phyloP scores from a whole-genome alignment of 768 basidiomycete species.

The Suillus variegatus region DNA sequence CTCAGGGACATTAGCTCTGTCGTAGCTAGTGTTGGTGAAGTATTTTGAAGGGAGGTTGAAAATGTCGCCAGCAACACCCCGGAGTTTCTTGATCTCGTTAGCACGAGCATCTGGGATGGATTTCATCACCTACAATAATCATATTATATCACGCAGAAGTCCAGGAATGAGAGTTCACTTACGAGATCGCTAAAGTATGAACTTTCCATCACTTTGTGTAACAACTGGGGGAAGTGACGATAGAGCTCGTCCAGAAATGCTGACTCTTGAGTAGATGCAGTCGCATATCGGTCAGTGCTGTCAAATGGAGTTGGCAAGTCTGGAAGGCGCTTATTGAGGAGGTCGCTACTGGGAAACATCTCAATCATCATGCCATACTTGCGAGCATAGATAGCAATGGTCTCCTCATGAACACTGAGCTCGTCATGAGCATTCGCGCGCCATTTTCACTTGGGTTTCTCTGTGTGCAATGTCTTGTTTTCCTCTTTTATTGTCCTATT shows the following conservation, averaged over 20 bases:
- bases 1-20: too few species aligned
- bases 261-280: not conserved
- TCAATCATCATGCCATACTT: not conserved
- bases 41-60: too few species aligned
- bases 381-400: not conserved
- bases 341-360: not conserved
- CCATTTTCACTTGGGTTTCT: not conserved
- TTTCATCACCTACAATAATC: slow-evolving; percentile 1
- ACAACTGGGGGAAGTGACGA: not conserved
- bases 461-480: too few species aligned
- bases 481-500: too few species aligned
- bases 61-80: not conserved
- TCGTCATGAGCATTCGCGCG: not conserved
- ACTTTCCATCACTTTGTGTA: slow-evolving; percentile 1
- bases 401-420: not conserved
- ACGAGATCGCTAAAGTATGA: slow-evolving; percentile 3
- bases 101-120: not conserved
- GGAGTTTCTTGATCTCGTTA: not conserved
- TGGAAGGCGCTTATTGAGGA: not conserved
- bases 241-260: slow-evolving; percentile 1
- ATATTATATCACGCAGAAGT: not conserved
- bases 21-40: too few species aligned
- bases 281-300: not conserved
- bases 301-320: not conserved
- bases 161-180: slow-evolving; percentile 3